phyloP scores from a whole-genome alignment of 2,329 filamentous ascomycete genomes.

The Colletotrichum destructivum region DNA sequence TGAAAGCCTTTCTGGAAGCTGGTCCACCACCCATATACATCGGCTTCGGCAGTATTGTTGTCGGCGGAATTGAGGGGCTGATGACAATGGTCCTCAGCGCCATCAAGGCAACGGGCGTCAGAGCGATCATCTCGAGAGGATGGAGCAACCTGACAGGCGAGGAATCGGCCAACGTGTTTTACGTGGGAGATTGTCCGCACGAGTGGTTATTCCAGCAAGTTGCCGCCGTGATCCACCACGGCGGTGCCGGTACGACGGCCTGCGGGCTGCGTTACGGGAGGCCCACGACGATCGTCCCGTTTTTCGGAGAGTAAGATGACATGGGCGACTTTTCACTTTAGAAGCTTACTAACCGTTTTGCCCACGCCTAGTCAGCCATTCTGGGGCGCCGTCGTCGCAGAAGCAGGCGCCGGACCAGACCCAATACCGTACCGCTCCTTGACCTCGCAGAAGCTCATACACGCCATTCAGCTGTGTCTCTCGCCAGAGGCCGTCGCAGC shows the following conservation, averaged over 20 bases:
- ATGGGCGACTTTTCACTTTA: accelerated
- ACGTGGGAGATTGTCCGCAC: conserved; percentile 40
- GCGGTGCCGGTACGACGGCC: conserved; percentile 37
- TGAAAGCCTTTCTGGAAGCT: conserved; percentile 68
- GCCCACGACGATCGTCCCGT: conserved; percentile 37
- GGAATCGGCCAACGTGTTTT: conserved; percentile 28
- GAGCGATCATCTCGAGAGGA: conserved; percentile 39
- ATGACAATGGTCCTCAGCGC: conserved; percentile 38
- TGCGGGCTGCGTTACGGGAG: conserved; percentile 37
- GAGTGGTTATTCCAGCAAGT: conserved; percentile 42
- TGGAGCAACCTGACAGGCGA: conserved; percentile 36
- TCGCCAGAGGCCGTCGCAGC: conserved; percentile 25
- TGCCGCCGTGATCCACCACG: conserved; percentile 37
- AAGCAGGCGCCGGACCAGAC: conserved; percentile 37
- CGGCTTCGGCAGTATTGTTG: conserved; percentile 36
- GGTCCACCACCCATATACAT: conserved; percentile 62
- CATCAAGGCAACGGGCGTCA: conserved; percentile 26
- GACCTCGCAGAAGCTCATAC: conserved; percentile 36
- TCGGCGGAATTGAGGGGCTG: conserved; percentile 21
- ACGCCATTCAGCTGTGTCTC: conserved; percentile 30
- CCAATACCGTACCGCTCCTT: conserved; percentile 40
- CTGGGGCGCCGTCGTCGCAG: conserved; percentile 40
- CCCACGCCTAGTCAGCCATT: conserved; percentile 32
- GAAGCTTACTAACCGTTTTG: neutral
- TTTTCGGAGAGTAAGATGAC: conserved; percentile 39